A percentile compares a stretch with the other conserved stretches of the same genome.
Evolutionary conservation across 139 green algal species (phyloP).

Genomic region (Picochlorum sp.): DNA sequence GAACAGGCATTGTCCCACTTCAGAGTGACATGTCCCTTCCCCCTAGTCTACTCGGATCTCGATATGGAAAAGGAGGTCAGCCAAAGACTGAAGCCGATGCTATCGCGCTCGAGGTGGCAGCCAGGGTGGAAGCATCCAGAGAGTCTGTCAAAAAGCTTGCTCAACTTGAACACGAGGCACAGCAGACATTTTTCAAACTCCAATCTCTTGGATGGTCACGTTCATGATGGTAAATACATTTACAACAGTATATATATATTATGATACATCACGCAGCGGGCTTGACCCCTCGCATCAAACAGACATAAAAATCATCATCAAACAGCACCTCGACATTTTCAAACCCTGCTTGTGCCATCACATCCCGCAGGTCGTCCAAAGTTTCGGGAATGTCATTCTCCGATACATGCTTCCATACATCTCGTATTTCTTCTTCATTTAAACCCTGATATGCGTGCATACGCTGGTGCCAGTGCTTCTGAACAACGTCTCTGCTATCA

Average conservation of each 20-base stretch:
- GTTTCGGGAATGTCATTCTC: constrained; percentile 12
- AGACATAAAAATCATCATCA: constrained; percentile 8
- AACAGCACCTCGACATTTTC: not conserved
- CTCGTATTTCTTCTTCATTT: constrained; percentile 6
- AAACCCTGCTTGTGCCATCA: constrained; percentile 6
- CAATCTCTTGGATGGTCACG: no score
- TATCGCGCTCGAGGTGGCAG: constrained; percentile 12
- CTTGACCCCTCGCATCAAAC: not conserved
- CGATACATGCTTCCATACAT: constrained; percentile 15
- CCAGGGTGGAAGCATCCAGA: constrained; percentile 37
- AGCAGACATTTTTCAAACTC: constrained; percentile 46
- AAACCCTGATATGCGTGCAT: not conserved
- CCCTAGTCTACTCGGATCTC: constrained; percentile 13
- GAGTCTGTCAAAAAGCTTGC: constrained; percentile 50
- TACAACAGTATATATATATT: constrained; percentile 3
- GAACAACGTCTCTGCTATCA: not conserved
- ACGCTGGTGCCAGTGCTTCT: not conserved
- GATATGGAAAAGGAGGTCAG: constrained; percentile 15
- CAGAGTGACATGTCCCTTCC: constrained; percentile 54
- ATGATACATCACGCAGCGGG: constrained; percentile 4
- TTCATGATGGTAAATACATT: constrained; percentile 1
- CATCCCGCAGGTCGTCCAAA: not conserved
- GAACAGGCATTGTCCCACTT: constrained; percentile 32
- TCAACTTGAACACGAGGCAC: constrained; percentile 50
- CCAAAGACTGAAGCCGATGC: not conserved